Percentiles rank a stretch among this genome's conserved stretches.
Conservation (phyloP, 768 basidiomycete genomes). For the Daedalea quercina region DNA sequence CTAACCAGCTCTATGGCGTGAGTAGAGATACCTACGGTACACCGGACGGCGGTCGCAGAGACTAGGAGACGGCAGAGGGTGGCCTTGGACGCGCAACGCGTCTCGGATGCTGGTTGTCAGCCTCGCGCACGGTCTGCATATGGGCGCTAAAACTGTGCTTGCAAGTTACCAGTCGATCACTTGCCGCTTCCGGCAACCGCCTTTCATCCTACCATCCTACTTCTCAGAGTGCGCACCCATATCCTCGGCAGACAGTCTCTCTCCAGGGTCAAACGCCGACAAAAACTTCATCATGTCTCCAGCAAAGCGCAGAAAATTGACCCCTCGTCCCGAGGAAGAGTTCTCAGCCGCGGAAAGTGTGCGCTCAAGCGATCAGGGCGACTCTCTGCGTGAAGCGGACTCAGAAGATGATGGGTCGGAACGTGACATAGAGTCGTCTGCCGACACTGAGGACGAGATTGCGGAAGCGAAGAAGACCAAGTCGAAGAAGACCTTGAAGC, state of each 20-base stretch:
- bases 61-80: no score
- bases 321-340: conserved; percentile 11
- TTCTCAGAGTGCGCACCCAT: no score
- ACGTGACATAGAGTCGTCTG: conserved; percentile 10
- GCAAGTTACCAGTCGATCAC: background rate
- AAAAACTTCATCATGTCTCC: conserved; percentile 34
- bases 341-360: conserved; percentile 17
- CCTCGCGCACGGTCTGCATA: background rate
- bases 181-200: background rate
- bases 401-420: background rate
- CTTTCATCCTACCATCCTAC: background rate
- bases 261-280: background rate
- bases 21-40: no score
- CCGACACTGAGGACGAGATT: conserved; percentile 63
- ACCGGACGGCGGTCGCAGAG: no score
- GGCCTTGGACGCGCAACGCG: no score
- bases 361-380: conserved; percentile 16
- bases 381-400: background rate
- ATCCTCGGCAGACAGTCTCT: background rate
- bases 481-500: conserved; percentile 75
- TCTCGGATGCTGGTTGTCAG: background rate
- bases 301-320: conserved; percentile 45
- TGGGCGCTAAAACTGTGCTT: background rate
- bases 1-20: no score
- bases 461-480: conserved; percentile 47